A percentile compares a stretch with the other conserved stretches of the same genome.
Evolutionary conservation across 2,329 filamentous ascomycete species (phyloP).

Genomic region (Talaromyces sp.): DNA sequence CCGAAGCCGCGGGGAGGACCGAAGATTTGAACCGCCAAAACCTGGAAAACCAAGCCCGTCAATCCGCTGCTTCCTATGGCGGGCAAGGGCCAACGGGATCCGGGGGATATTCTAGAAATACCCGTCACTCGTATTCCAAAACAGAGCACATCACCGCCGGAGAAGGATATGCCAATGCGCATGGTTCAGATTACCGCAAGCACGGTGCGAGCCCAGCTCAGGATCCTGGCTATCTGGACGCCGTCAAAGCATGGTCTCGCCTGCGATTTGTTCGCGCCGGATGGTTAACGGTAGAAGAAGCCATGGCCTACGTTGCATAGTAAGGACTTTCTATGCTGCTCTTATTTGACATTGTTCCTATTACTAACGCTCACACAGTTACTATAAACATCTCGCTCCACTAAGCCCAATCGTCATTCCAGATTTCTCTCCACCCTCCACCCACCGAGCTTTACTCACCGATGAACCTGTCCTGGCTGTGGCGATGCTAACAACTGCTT

Average conservation of each 20-base stretch:
- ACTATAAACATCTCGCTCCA: conserved; percentile 85
- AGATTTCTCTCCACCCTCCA: conserved; percentile 77
- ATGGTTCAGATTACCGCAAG: conserved; percentile 22
- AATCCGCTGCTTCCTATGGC: conserved; percentile 35
- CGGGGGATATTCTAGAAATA: conserved; percentile 26
- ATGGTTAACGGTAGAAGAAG: conserved; percentile 92
- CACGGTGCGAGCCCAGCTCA: conserved; percentile 24
- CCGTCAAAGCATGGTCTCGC: conserved; percentile 80
- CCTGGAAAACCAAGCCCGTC: conserved; percentile 41
- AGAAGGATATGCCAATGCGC: conserved; percentile 42
- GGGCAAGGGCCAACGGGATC: conserved; percentile 32
- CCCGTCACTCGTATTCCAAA: conserved; percentile 29
- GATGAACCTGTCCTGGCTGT: conserved; percentile 92
- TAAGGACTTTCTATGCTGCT: conserved; percentile 38
- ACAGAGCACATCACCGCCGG: conserved; percentile 37
- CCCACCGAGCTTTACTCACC: conserved; percentile 72
- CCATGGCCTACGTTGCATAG: conserved; percentile 91
- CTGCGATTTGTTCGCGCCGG: conserved; percentile 94
- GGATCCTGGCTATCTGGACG: conserved; percentile 50
- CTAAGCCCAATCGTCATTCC: conserved; percentile 91
- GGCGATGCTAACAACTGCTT: conserved; percentile 85
- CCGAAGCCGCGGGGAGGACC: conserved; percentile 66
- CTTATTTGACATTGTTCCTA: conserved; percentile 9
- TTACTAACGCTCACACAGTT: conserved; percentile 47
- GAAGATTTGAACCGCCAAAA: conserved; percentile 46